Conservation (phyloP, 2,329 filamentous ascomycete species). For the Achaetomium macrosporum region DNA sequence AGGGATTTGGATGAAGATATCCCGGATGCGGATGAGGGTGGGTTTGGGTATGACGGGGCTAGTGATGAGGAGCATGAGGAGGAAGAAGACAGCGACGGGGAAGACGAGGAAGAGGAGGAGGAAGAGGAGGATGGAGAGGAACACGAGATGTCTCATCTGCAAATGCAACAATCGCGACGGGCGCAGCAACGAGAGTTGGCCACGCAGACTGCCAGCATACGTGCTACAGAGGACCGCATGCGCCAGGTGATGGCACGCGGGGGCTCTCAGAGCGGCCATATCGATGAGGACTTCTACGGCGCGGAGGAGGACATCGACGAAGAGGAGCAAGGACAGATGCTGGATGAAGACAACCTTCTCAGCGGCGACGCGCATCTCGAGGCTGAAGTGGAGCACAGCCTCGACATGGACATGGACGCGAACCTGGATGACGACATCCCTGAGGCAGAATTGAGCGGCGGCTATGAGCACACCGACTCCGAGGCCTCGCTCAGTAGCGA, state of each 20-base stretch:
- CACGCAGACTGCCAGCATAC: constrained; percentile 46
- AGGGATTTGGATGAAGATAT: constrained; percentile 68
- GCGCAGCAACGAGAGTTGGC: constrained; percentile 39
- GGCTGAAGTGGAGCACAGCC: constrained; percentile 25
- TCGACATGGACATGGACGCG: constrained; percentile 56
- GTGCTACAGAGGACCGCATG: constrained; percentile 56
- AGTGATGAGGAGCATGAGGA: constrained; percentile 38
- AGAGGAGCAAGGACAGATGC: constrained; percentile 51
- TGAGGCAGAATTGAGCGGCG: constrained; percentile 50
- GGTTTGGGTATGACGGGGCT: constrained; percentile 45
- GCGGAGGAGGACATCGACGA: constrained; percentile 42
- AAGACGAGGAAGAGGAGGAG: constrained; percentile 31
- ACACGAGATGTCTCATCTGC: constrained; percentile 21
- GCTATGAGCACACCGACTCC: constrained; percentile 74
- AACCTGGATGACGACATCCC: constrained; percentile 68
- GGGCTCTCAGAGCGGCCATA: constrained; percentile 29
- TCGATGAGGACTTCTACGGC: constrained; percentile 44
- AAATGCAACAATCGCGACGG: constrained; percentile 12
- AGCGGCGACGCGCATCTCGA: constrained; percentile 30
- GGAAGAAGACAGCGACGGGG: constrained; percentile 37
- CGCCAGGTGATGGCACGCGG: constrained; percentile 52
- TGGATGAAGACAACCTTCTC: constrained; percentile 57
- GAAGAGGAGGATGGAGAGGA: constrained; percentile 28
- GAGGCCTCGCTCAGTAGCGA: constrained; percentile 57
- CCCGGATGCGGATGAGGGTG: constrained; percentile 56